These are phyloP conservation scores for Sphagnum magellanicum DNA, from an alignment of 228 moss, liverwort and hornwort species.

Conservation along the genomic window DNA sequence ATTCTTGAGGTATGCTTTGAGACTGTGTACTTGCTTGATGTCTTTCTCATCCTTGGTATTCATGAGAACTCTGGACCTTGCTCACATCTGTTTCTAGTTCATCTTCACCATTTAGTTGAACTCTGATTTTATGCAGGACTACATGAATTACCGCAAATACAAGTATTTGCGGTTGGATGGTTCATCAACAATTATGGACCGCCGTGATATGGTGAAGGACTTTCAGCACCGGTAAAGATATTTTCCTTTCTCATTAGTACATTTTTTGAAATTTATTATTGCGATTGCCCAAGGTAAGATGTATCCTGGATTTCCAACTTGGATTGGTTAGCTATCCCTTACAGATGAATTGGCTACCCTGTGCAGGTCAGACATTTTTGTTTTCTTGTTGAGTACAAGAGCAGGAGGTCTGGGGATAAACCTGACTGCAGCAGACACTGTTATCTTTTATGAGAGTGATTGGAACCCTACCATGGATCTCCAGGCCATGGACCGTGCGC, in stretches of 20 bases:
- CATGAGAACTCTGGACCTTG: no score
- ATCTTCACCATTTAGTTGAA: background rate
- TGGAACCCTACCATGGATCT: slow-evolving; percentile 99
- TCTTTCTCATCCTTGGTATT: no score
- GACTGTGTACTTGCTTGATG: no score
- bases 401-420: slow-evolving; percentile 99
- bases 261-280: no score
- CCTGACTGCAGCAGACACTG: slow-evolving; percentile 91
- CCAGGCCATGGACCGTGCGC: slow-evolving; percentile 99
- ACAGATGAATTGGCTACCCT: background rate
- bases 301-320: background rate
- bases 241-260: background rate
- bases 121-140: slow-evolving; percentile 38
- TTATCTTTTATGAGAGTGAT: slow-evolving; percentile 89
- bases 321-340: background rate
- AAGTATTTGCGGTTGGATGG: slow-evolving; percentile 95
- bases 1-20: slow-evolving; percentile 61
- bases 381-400: slow-evolving; percentile 91
- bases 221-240: slow-evolving; percentile 78
- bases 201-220: slow-evolving; percentile 99
- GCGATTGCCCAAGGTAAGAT: background rate
- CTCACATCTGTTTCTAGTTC: background rate
- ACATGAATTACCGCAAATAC: slow-evolving; percentile 91
- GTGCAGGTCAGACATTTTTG: slow-evolving; percentile 90
- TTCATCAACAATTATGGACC: slow-evolving; percentile 97